Evolutionary conservation across 768 basidiomycete species (phyloP).

Genomic region (Pholiota conissans): DNA sequence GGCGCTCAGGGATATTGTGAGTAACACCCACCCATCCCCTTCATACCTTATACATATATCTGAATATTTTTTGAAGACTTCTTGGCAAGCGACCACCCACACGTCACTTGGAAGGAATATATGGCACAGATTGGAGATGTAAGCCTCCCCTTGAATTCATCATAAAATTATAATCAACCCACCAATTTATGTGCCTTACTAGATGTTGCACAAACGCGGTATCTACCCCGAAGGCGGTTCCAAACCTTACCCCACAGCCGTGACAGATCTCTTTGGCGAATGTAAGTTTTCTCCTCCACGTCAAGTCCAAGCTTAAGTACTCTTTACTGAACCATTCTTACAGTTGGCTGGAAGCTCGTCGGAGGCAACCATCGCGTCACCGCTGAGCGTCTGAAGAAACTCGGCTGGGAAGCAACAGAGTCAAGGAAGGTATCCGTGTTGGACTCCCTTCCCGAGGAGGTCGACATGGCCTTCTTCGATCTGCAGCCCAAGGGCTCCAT

Average conservation of each 20-base stretch:
- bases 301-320: too few species aligned
- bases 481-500: constrained; percentile 12
- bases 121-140: constrained; percentile 37
- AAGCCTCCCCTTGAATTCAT: background rate
- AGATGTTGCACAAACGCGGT: constrained; percentile 35
- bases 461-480: constrained; percentile 20
- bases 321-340: too few species aligned
- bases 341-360: constrained; percentile 41
- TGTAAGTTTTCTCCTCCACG: too few species aligned
- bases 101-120: constrained; percentile 29
- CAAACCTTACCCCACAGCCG: constrained; percentile 30
- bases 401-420: constrained; percentile 40
- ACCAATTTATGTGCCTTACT: background rate
- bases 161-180: too few species aligned
- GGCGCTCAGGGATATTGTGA: constrained; percentile 41
- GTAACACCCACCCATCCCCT: constrained; percentile 7
- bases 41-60: background rate
- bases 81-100: constrained; percentile 26
- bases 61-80: constrained; percentile 31
- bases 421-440: constrained; percentile 17
- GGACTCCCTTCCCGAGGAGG: constrained; percentile 22
- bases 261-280: constrained; percentile 36
- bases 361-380: constrained; percentile 38
- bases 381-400: constrained; percentile 31
- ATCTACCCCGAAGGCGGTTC: constrained; percentile 31